These are phyloP conservation scores for Plasmodium gallinaceum DNA, from an alignment of 169 alveolate genomes.

Conservation along the genomic window DNA sequence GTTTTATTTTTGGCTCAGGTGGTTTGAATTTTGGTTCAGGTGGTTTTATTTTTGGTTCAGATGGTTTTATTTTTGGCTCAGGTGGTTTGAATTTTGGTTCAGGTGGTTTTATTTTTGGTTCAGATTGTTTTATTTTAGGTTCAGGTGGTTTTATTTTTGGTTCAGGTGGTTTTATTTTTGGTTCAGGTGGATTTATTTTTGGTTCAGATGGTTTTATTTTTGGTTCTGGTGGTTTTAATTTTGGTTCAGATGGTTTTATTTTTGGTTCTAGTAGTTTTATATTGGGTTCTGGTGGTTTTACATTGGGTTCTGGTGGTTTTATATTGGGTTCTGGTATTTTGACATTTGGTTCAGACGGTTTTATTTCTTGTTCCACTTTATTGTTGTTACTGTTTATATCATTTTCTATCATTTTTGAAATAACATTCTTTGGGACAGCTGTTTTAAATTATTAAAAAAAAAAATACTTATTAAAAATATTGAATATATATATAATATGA, in stretches of 20 bases:
- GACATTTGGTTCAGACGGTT: background rate
- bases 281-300: background rate
- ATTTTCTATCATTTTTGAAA: background rate
- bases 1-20: conserved; percentile 30
- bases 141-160: conserved; percentile 28
- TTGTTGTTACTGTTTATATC: background rate
- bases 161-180: background rate
- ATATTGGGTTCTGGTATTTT: background rate
- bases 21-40: conserved; percentile 24
- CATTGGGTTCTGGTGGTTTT: conserved; percentile 14
- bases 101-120: no score
- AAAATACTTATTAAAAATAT: background rate
- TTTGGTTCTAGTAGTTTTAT: background rate
- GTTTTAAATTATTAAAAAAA: background rate
- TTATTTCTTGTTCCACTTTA: background rate
- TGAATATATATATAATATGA: background rate
- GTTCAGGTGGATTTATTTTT: conserved; percentile 13
- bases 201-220: background rate
- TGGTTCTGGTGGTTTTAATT: background rate
- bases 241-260: conserved; percentile 11
- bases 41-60: no score
- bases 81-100: conserved; percentile 13
- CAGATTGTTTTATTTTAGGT: conserved; percentile 13
- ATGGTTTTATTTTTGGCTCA: conserved; percentile 23
- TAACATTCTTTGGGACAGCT: background rate